A percentile compares a stretch with the other conserved stretches of the same genome.
phyloP scores from a whole-genome alignment of 2,329 filamentous ascomycete species.

The Xylariales sp. region DNA sequence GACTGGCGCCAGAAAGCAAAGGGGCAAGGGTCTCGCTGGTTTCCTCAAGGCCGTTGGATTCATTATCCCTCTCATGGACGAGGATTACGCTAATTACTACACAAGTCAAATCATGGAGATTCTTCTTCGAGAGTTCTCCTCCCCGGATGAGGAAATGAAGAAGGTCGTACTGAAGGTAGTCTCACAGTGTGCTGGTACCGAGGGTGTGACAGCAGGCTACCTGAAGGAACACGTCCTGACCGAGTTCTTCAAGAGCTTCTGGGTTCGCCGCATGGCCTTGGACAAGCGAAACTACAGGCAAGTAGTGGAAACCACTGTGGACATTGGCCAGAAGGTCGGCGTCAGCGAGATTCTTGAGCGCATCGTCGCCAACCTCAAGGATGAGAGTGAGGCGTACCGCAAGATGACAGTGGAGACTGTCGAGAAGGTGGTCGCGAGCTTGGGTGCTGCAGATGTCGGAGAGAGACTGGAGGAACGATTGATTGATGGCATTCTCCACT shows the following conservation, averaged over 20 bases:
- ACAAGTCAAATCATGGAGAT: constrained; percentile 99
- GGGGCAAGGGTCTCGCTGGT: constrained; percentile 90
- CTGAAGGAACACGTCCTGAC: constrained; percentile 91
- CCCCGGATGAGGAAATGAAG: constrained; percentile 97
- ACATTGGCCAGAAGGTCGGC: constrained; percentile 96
- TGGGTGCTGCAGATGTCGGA: constrained; percentile 90
- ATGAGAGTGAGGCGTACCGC: constrained; percentile 94
- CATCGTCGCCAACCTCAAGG: constrained; percentile 92
- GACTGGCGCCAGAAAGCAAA: constrained; percentile 93
- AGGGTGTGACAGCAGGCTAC: constrained; percentile 91
- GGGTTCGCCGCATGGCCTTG: constrained; percentile 93
- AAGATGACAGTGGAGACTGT: constrained; percentile 99
- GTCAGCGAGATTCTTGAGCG: constrained; percentile 91
- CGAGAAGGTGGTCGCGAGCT: constrained; percentile 89
- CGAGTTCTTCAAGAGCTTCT: constrained; percentile 99
- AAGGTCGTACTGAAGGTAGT: constrained; percentile 98
- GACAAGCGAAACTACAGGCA: constrained; percentile 98
- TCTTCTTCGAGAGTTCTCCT: constrained; percentile 88
- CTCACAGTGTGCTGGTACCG: constrained; percentile 89
- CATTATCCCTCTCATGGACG: constrained; percentile 98
- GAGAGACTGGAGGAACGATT: constrained; percentile 89
- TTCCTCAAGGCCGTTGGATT: constrained; percentile 97
- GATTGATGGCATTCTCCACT: constrained; percentile 90
- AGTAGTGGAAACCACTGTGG: constrained; percentile 96
- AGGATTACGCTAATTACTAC: constrained; percentile 99